Conservation (phyloP, 2,329 filamentous ascomycete genomes). For the Nigrograna mackinnonii region DNA sequence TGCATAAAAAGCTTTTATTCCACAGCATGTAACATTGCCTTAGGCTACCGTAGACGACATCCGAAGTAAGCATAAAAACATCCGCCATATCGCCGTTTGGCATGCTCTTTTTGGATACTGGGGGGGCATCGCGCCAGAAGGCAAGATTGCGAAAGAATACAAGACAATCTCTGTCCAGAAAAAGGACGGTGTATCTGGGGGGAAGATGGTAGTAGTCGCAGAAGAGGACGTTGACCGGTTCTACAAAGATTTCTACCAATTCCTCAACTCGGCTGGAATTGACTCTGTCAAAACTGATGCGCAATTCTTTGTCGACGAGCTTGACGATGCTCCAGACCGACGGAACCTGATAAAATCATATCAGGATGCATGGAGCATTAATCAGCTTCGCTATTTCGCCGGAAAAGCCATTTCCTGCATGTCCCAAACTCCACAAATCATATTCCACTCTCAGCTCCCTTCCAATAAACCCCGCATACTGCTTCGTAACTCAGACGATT, state of each 20-base stretch:
- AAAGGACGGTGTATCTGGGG: constrained; percentile 60
- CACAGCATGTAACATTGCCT: too few relatives aligned
- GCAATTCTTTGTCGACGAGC: constrained; percentile 84
- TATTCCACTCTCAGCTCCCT: constrained; percentile 83
- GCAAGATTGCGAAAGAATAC: constrained; percentile 76
- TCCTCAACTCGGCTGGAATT: constrained; percentile 73
- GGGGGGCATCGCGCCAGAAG: constrained; percentile 80
- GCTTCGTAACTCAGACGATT: constrained; percentile 87
- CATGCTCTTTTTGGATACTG: constrained; percentile 71
- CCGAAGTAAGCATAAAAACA: constrained; percentile 69
- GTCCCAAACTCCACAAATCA: constrained; percentile 83
- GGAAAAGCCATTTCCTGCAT: constrained; percentile 88
- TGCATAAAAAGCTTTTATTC: too few relatives aligned
- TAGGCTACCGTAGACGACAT: constrained; percentile 73
- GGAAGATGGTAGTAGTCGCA: constrained; percentile 73
- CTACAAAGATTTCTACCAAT: constrained; percentile 90
- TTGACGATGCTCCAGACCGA: constrained; percentile 70
- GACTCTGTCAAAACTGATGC: constrained; percentile 92
- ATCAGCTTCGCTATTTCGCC: constrained; percentile 76
- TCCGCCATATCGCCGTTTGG: constrained; percentile 90
- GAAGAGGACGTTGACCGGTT: constrained; percentile 74
- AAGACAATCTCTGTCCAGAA: constrained; percentile 67
- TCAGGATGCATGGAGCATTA: constrained; percentile 83
- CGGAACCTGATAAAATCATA: constrained; percentile 73
- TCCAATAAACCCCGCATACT: constrained; percentile 74